Base-by-base conservation (phyloP, 129 eudicot species). In the Deinandra increscens region DNA sequence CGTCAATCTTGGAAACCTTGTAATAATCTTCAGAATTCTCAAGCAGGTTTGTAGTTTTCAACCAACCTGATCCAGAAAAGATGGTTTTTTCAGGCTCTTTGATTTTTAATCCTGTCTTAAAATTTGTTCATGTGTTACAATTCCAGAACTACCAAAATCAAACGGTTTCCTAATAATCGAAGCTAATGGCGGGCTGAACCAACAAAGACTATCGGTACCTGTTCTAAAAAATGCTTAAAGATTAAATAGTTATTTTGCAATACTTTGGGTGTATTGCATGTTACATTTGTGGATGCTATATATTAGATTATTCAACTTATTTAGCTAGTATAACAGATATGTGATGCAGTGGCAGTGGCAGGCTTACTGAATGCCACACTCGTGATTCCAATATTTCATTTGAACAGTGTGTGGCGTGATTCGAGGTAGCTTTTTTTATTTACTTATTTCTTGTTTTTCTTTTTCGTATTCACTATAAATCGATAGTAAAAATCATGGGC, bases 181-280 rank as follows among this genome's bases (percentile, higher is more conserved):
- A 85, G 99, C 99, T 46, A 94, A 94, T 81, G 99, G 99, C 10
- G 99, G 99, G 31, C 71, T 94, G 78, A 94, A 94, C 84, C 99
- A 94, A 78, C 99, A 94, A 80, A 76, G 99, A 51, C 79, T 94
- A 80, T 90, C 99, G 75, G 99, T 94, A 93, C 56, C 80, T 79
- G 61, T 70, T 48, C 56, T 15, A 41, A 66, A 6, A 42, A 63
- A 37, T 37, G 41, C 49, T 26, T 65, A 34, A 23, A 36, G 17
- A 5, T 34, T 15, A 34, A 10, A 17, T 20, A 11, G 14, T 49
- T 12, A 53, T 54, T 20, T 37, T 70, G 61, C 18, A 50, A 36
- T 19, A 20, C 20, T 64, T 11, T 41, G 11, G 19, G 14, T 64
- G 20, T 43, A 20, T 19, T 41, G 23, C 37, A 7, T 42, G 18